Conservation (phyloP, 2,329 filamentous ascomycete genomes). For the Diaporthe velutina region DNA sequence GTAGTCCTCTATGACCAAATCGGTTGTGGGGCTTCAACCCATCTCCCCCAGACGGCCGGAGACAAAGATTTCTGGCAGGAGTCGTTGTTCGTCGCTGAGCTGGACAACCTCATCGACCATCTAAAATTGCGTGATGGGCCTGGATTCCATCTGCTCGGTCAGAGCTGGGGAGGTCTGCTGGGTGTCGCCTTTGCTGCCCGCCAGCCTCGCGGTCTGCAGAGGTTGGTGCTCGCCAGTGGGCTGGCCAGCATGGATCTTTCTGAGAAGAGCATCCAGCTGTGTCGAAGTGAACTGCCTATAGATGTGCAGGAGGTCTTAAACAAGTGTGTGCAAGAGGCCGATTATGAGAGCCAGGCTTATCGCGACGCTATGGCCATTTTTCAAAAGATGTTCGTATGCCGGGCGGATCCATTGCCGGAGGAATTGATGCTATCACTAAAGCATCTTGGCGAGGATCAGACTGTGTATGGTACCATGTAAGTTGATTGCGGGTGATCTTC, state of each 20-base stretch:
- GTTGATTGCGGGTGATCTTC: no score
- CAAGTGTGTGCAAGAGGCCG: neutral
- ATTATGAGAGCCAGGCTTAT: slow-evolving; percentile 16
- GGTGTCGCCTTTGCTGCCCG: slow-evolving; percentile 12
- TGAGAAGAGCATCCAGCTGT: neutral
- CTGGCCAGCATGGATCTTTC: slow-evolving; percentile 45
- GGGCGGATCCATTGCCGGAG: neutral
- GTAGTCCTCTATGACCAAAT: slow-evolving; percentile 33
- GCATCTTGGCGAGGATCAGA: slow-evolving; percentile 9
- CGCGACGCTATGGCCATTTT: slow-evolving; percentile 17
- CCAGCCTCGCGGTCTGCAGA: slow-evolving; percentile 41
- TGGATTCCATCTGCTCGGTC: slow-evolving; percentile 38
- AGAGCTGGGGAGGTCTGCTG: slow-evolving; percentile 32
- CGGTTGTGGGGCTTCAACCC: no score
- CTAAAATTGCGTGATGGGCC: slow-evolving; percentile 37
- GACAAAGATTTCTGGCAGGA: slow-evolving; percentile 40
- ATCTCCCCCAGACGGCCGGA: no score
- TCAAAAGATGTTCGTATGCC: slow-evolving; percentile 28
- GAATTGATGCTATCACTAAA: neutral
- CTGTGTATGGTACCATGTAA: slow-evolving; percentile 22
- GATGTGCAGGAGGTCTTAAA: neutral
- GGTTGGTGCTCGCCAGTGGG: slow-evolving; percentile 47
- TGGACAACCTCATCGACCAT: slow-evolving; percentile 43
- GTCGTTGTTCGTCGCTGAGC: slow-evolving; percentile 43
- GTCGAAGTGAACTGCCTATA: slow-evolving; percentile 6